A percentile compares a stretch with the other conserved stretches of the same genome.
phyloP scores from a whole-genome alignment of 345 rosid species.

The Draba incana region DNA sequence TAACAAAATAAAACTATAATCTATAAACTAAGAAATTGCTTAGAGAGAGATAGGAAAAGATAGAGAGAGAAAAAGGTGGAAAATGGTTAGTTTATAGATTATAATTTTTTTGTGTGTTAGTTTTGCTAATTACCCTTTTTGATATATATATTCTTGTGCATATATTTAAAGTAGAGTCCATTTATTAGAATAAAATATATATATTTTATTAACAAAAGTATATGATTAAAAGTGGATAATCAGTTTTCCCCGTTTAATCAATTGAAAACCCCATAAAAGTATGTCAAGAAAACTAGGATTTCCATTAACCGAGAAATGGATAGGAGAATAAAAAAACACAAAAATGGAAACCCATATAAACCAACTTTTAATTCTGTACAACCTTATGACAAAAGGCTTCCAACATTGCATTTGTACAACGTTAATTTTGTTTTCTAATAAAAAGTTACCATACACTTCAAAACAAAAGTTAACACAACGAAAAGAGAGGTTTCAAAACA shows the following conservation, averaged over 20 bases:
- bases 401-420: slow-evolving; percentile 6
- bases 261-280: background rate
- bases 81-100: no score
- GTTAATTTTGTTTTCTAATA: slow-evolving; percentile 4
- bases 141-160: no score
- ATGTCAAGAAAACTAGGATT: no score
- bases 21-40: no score
- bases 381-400: background rate
- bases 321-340: background rate
- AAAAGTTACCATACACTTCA: slow-evolving; percentile 4
- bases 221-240: background rate
- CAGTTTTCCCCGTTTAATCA: background rate
- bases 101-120: no score
- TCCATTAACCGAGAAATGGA: background rate
- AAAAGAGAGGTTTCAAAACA: slow-evolving; percentile 1
- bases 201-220: no score
- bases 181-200: no score
- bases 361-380: background rate
- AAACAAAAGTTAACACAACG: background rate
- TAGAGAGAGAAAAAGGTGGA: no score
- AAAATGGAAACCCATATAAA: background rate
- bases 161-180: no score
- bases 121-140: no score
- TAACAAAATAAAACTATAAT: no score
- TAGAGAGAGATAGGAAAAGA: no score